A percentile compares a stretch with the other conserved stretches of the same genome.
Conservation (phyloP, 306 rosid genomes). For the Rosa lucieae region DNA sequence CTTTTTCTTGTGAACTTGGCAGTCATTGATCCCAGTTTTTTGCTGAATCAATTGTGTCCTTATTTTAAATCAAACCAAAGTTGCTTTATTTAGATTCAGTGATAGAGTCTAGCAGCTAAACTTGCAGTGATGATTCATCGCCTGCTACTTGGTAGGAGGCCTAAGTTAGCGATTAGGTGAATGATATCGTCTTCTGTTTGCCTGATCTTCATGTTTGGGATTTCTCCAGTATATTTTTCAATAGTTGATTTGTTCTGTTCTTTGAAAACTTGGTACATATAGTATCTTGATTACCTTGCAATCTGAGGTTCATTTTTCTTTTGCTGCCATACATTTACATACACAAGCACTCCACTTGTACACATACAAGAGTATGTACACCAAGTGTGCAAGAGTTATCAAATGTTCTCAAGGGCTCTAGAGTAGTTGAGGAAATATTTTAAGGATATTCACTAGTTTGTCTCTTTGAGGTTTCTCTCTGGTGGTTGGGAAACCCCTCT, state of each 20-base stretch:
- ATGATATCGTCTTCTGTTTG: neutral
- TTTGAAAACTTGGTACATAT: neutral
- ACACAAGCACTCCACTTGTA: neutral
- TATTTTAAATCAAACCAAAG: neutral
- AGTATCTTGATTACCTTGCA: neutral
- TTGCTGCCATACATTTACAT: neutral
- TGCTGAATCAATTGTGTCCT: neutral
- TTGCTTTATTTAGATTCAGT: neutral
- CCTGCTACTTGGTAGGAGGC: neutral
- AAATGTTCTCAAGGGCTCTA: neutral
- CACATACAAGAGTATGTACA: neutral
- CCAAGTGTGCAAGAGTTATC: neutral
- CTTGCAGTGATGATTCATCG: neutral
- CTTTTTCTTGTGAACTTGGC: neutral
- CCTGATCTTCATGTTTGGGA: neutral
- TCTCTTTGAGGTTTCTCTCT: neutral
- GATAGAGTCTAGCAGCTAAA: neutral
- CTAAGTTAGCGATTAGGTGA: too few relatives aligned
- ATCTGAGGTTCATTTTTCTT: neutral
- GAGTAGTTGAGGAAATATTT: neutral
- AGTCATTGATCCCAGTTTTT: neutral
- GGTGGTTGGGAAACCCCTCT: too few relatives aligned
- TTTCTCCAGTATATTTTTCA: neutral
- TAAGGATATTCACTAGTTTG: too few relatives aligned
- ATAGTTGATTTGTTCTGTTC: neutral